phyloP scores from a whole-genome alignment of 805 yeast species.

The Ogataea nakhonphanomensis region DNA sequence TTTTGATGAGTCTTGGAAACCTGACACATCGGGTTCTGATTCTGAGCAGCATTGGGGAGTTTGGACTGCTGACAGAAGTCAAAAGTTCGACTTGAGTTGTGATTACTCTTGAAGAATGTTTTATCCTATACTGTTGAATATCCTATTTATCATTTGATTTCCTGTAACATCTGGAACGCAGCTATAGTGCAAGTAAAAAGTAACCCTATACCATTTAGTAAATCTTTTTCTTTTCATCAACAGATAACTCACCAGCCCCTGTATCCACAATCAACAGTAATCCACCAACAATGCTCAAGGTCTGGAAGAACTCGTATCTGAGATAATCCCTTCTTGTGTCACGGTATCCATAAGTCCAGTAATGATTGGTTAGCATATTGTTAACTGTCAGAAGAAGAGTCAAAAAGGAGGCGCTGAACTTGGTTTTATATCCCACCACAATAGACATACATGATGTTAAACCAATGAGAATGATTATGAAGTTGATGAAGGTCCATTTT shows the following conservation, averaged over 20 bases:
- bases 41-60: conserved; percentile 98
- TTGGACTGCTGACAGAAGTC: conserved; percentile 48
- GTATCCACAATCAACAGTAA: conserved; percentile 84
- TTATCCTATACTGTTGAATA: not conserved
- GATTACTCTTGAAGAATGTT: conserved; percentile 36
- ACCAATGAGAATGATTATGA: conserved; percentile 66
- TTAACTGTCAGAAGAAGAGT: conserved; percentile 70
- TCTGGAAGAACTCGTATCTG: conserved; percentile 92
- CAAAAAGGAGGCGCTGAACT: conserved; percentile 71
- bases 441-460: conserved; percentile 69
- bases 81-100: conserved; percentile 47
- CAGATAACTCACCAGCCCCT: conserved; percentile 92
- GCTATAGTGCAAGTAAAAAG: not conserved
- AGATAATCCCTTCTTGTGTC: conserved; percentile 83
- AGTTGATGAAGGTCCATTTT: conserved; percentile 64
- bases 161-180: not conserved
- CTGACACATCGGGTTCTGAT: conserved; percentile 78
- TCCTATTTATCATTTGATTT: not conserved
- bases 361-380: conserved; percentile 78
- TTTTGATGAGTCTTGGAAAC: conserved; percentile 95
- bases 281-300: conserved; percentile 93
- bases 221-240: conserved; percentile 94
- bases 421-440: conserved; percentile 90
- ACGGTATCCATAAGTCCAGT: conserved; percentile 73
- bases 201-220: conserved; percentile 41